Conservation (phyloP, 73 alveolate genomes). For the Paramecium pentaurelia region DNA sequence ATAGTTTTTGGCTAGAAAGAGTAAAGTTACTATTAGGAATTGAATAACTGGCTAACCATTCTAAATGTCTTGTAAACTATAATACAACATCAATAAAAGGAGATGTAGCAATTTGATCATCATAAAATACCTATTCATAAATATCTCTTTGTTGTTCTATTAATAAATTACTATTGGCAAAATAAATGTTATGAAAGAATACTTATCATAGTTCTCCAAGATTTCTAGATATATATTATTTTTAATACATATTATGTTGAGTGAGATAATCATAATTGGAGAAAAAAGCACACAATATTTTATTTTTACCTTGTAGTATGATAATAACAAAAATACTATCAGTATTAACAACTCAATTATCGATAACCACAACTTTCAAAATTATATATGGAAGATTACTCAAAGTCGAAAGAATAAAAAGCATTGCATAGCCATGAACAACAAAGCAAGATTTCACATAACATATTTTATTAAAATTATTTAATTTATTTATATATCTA, state of each 20-base stretch:
- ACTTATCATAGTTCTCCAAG: not conserved
- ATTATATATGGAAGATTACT: not conserved
- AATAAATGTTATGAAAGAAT: not conserved
- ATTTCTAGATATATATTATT: not conserved
- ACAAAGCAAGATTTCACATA: conserved; percentile 3
- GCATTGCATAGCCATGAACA: not conserved
- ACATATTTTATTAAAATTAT: not conserved
- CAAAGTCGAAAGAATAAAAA: not conserved
- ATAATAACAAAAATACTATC: not conserved
- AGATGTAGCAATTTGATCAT: not conserved
- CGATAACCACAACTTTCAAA: not conserved
- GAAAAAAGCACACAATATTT: not conserved
- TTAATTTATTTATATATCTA: not conserved
- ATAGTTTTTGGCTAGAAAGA: not conserved
- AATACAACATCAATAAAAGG: not conserved
- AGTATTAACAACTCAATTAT: not conserved
- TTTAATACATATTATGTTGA: not conserved
- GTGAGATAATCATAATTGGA: not conserved
- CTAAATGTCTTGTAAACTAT: not conserved
- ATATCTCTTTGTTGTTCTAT: not conserved
- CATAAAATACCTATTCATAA: not conserved
- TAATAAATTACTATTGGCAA: not conserved
- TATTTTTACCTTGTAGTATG: not conserved
- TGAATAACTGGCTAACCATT: not conserved
- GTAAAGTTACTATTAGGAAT: not conserved